These are phyloP conservation scores for Herpotrichia juniperi DNA, from an alignment of 2,329 filamentous ascomycete species.

Conservation along the genomic window DNA sequence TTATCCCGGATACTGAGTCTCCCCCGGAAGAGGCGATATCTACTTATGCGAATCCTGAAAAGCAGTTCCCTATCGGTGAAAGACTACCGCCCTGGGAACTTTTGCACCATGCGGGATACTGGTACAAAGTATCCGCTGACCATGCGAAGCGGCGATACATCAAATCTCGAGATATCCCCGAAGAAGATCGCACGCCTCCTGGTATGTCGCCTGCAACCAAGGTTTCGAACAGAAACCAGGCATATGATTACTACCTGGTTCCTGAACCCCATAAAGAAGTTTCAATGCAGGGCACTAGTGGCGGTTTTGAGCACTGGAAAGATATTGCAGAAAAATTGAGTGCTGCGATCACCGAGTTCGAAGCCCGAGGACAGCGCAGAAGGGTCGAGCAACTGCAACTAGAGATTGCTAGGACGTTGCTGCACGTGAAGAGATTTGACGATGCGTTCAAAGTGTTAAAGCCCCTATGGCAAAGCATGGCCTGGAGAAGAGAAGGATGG, in stretches of 20 bases:
- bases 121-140: constrained; percentile 60
- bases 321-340: constrained; percentile 57
- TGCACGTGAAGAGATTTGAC: constrained; percentile 55
- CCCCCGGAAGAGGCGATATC: constrained; percentile 37
- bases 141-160: constrained; percentile 57
- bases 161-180: constrained; percentile 61
- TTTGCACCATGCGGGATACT: constrained; percentile 68
- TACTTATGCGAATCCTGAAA: constrained; percentile 58
- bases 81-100: constrained; percentile 63
- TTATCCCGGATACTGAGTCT: constrained; percentile 26
- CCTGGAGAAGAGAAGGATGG: constrained; percentile 68
- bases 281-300: constrained; percentile 48
- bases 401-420: constrained; percentile 61
- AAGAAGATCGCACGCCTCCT: constrained; percentile 63
- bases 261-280: constrained; percentile 64
- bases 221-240: constrained; percentile 58
- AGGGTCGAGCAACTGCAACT: constrained; percentile 61
- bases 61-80: constrained; percentile 55
- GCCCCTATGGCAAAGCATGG: constrained; percentile 61
- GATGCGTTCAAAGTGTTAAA: constrained; percentile 59
- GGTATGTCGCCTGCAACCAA: constrained; percentile 62
- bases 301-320: constrained; percentile 58
- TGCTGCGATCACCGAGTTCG: constrained; percentile 57
- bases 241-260: constrained; percentile 67
- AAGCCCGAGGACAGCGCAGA: constrained; percentile 58